Evolutionary conservation across 2,329 filamentous ascomycete species (phyloP), one percentile per base, ranked within the genome.

Genomic region (Venturia asperata): DNA sequence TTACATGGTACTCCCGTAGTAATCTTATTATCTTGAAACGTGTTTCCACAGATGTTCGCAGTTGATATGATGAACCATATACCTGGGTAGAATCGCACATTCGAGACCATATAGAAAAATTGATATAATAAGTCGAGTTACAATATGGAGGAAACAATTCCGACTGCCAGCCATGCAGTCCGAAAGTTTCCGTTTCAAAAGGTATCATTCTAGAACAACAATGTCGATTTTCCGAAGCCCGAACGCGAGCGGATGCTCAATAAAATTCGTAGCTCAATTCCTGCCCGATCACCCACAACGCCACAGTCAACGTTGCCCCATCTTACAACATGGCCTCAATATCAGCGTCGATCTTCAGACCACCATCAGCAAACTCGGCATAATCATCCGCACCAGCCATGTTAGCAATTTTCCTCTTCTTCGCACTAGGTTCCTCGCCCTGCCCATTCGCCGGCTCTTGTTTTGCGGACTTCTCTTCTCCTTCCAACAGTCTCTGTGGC

Each of bases 321-420:
- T 27, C 30, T 11, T 42, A 45, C 34, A 66, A 37, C 64, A 66
- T 63, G 19, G 58, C 64, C 58, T 62, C 64, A 11, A 66, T 60
- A 30, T 66, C 64, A 56, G 64, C 60, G 52, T 66, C 64, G 30
- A 66, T 63, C 15, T 49, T 45, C 37, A 73, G 62, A 2, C 67
- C 76, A 13, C 41, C 64, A 34, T 62, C 64, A 15, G 30, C 19
- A 63, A 79, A 71, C 52, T 78, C 77, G 1, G 81, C 78, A 68
- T 79, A 81, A 49, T 79, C 77, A 52, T 76, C 75, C 34, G 56
- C 76, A 66, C 77, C 76, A 64, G 78, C 77, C 27, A 69, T 71
- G 68, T 78, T 76, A 11, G 74, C 75, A 42, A 82, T 71, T 69
- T 83, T 84, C 56, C 81, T 77, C 68, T 79, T 80, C 70, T 81